These are phyloP conservation scores for Schizosaccharomyces versatilis DNA, from an alignment of 1,139 yeast species.

Conservation along the genomic window DNA sequence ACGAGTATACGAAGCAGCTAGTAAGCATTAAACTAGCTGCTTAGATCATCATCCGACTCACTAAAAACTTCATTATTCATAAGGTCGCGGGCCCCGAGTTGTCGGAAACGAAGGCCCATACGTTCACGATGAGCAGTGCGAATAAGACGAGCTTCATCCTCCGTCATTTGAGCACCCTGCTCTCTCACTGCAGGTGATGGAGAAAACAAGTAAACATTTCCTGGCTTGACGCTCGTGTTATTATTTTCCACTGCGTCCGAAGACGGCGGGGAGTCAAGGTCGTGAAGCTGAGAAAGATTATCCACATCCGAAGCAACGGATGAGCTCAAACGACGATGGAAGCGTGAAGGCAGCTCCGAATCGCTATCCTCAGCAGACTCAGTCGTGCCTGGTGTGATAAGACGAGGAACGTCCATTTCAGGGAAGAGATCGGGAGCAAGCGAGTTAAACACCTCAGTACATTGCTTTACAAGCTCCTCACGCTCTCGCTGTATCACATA, in stretches of 20 bases:
- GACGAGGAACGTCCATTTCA: conserved; percentile 31
- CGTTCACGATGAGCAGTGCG: neutral
- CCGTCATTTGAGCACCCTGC: neutral
- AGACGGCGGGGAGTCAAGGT: neutral
- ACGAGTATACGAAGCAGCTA: too few species aligned
- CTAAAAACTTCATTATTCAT: neutral
- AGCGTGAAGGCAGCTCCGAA: neutral
- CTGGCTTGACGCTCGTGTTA: too few species aligned
- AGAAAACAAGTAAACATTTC: neutral
- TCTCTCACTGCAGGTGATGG: neutral
- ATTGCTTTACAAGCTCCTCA: conserved; percentile 31
- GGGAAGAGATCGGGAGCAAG: conserved; percentile 63
- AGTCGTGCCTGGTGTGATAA: conserved; percentile 3
- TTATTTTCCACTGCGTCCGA: too few species aligned
- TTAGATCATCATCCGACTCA: neutral
- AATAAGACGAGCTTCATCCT: neutral
- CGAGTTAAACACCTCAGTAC: conserved; percentile 44
- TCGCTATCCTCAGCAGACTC: too few species aligned
- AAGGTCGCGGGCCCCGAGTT: neutral
- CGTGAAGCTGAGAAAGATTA: conserved; percentile 1
- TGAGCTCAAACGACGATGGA: neutral
- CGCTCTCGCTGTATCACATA: conserved; percentile 35
- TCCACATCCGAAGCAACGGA: neutral
- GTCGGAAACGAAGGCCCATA: neutral
- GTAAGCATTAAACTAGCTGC: neutral